These are phyloP conservation scores for Kwoniella sp. DNA, from an alignment of 768 basidiomycete genomes.

Conservation along the genomic window DNA sequence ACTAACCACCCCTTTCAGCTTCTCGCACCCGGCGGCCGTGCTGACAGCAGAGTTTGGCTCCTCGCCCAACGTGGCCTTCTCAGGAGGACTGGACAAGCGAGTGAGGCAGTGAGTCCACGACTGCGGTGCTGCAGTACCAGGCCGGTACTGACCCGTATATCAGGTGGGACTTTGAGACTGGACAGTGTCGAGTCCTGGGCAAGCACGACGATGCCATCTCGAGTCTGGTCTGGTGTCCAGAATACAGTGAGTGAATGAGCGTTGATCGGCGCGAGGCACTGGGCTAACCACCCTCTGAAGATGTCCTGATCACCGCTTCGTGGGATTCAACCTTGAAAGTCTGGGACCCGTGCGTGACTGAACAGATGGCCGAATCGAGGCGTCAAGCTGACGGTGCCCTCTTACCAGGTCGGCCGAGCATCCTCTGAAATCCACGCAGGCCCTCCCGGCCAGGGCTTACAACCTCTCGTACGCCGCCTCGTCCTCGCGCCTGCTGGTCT, in stretches of 20 bases:
- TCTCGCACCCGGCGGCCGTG: conserved; percentile 82
- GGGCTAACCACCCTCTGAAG: conserved; percentile 51
- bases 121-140: background rate
- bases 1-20: conserved; percentile 41
- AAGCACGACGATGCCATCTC: conserved; percentile 77
- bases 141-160: background rate
- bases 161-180: conserved; percentile 73
- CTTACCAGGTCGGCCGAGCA: conserved; percentile 47
- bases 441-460: conserved; percentile 79
- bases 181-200: conserved; percentile 69
- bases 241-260: conserved; percentile 57
- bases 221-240: conserved; percentile 64
- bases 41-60: conserved; percentile 70
- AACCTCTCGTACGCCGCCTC: conserved; percentile 65
- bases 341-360: conserved; percentile 62
- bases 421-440: conserved; percentile 60
- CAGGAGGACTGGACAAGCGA: conserved; percentile 79
- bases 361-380: background rate
- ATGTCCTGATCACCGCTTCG: conserved; percentile 73
- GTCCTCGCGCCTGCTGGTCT: conserved; percentile 75
- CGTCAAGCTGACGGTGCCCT: conserved; percentile 48
- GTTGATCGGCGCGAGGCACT: background rate
- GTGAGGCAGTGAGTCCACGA: conserved; percentile 67
- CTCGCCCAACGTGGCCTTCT: conserved; percentile 66
- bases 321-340: conserved; percentile 87